Evolutionary conservation across 192 early-diverging fungal species (phyloP).

Genomic region (Chytriomyces hyalinus): DNA sequence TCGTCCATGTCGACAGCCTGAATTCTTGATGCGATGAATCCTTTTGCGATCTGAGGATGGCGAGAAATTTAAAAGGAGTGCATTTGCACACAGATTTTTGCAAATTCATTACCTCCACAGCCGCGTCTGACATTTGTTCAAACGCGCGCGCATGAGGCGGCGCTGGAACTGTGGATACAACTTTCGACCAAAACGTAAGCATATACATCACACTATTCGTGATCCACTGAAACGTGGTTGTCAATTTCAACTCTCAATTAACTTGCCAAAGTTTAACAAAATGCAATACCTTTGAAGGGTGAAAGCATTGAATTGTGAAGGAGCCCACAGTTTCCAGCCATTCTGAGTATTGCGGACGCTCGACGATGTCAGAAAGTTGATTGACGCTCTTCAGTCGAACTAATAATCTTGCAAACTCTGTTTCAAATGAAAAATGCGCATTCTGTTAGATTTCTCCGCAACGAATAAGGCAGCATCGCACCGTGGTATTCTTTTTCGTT

Average conservation of each 20-base stretch:
- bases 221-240: conserved; percentile 34
- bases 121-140: conserved; percentile 29
- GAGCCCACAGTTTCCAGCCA: conserved; percentile 69
- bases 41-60: conserved; percentile 47
- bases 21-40: conserved; percentile 59
- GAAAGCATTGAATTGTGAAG: conserved; percentile 70
- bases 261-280: not conserved
- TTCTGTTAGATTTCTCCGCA: conserved; percentile 69
- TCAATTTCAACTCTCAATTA: not conserved
- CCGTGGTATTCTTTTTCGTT: conserved; percentile 80
- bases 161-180: conserved; percentile 52
- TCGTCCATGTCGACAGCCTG: conserved; percentile 57
- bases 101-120: conserved; percentile 19
- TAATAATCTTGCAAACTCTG: conserved; percentile 81
- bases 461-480: conserved; percentile 3
- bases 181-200: conserved; percentile 87
- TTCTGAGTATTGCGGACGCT: conserved; percentile 68
- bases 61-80: no score
- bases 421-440: not conserved
- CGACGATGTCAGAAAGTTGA: conserved; percentile 79
- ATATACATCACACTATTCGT: conserved; percentile 74
- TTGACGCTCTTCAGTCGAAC: conserved; percentile 82
- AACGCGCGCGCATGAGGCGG: conserved; percentile 27
- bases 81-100: no score
- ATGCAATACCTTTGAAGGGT: conserved; percentile 61